Evolutionary conservation across 805 yeast genomes (phyloP).

Genomic region (Saturnispora galanensis): DNA sequence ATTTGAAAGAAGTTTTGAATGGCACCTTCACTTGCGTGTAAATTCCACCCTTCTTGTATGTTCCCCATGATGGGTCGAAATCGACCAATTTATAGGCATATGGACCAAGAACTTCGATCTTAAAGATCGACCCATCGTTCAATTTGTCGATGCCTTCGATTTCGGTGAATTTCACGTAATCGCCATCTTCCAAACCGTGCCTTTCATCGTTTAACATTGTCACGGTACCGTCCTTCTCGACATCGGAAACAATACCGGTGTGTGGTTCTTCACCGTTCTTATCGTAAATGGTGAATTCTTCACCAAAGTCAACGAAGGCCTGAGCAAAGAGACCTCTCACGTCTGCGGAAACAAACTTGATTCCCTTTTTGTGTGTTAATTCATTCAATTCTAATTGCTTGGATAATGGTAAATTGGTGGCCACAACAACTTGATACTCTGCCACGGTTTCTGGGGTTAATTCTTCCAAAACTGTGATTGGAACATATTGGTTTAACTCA

Average conservation of each 20-base stretch:
- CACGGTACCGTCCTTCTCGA: slow-evolving; percentile 83
- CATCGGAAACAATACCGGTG: slow-evolving; percentile 80
- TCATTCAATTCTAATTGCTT: slow-evolving; percentile 67
- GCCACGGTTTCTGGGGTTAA: slow-evolving; percentile 45
- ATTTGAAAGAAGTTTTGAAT: slow-evolving; percentile 45
- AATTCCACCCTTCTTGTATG: slow-evolving; percentile 74
- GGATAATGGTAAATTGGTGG: slow-evolving; percentile 66
- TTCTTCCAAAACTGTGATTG: slow-evolving; percentile 55
- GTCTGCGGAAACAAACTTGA: slow-evolving; percentile 75
- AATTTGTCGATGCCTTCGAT: slow-evolving; percentile 68
- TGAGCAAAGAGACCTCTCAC: slow-evolving; percentile 82
- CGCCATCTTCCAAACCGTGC: slow-evolving; percentile 91
- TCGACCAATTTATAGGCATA: slow-evolving; percentile 69
- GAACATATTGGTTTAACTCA: slow-evolving; percentile 86
- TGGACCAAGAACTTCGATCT: slow-evolving; percentile 88
- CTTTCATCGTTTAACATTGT: slow-evolving; percentile 85
- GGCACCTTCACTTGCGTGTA: slow-evolving; percentile 93
- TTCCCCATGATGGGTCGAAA: slow-evolving; percentile 45
- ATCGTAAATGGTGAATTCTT: slow-evolving; percentile 68
- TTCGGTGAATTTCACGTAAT: slow-evolving; percentile 77
- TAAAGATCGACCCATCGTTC: slow-evolving; percentile 64
- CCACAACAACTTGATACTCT: slow-evolving; percentile 70
- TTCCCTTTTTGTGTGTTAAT: slow-evolving; percentile 60
- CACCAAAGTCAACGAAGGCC: slow-evolving; percentile 86
- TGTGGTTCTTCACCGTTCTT: slow-evolving; percentile 88